Percentiles rank a stretch among this genome's conserved stretches.
Evolutionary conservation across 805 yeast species (phyloP).

Genomic region (Yamadazyma ubonensis): DNA sequence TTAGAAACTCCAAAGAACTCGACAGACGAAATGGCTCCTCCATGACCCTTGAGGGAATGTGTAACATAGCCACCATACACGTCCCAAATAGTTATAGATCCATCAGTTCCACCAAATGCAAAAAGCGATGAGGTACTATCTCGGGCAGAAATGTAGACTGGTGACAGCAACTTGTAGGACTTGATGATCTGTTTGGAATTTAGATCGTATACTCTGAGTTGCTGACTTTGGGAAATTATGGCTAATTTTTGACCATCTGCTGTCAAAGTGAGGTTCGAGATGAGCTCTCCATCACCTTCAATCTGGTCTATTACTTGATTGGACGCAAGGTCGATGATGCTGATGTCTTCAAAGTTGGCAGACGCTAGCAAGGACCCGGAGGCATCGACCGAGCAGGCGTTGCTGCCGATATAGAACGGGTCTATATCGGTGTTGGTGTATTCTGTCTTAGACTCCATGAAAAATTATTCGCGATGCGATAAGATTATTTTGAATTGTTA

Average conservation of each 20-base stretch:
- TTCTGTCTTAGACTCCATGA: constrained; percentile 36
- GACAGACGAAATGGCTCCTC: constrained; percentile 78
- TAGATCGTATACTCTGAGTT: constrained; percentile 64
- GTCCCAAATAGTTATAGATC: constrained; percentile 89
- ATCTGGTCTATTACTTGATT: constrained; percentile 58
- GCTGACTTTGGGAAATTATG: constrained; percentile 79
- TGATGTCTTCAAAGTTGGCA: constrained; percentile 73
- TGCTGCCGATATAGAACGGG: constrained; percentile 87
- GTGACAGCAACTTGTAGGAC: constrained; percentile 65
- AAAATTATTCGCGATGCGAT: constrained; percentile 9
- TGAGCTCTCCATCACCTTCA: constrained; percentile 80
- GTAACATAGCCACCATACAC: constrained; percentile 84
- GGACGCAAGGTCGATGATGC: constrained; percentile 61
- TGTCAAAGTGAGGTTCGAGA: constrained; percentile 73
- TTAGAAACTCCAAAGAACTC: constrained; percentile 71
- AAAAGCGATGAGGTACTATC: constrained; percentile 82
- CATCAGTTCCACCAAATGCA: constrained; percentile 96
- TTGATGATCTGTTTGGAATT: constrained; percentile 41
- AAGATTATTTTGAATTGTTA: no score
- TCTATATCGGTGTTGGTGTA: constrained; percentile 52
- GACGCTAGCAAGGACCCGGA: constrained; percentile 72
- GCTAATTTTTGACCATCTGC: constrained; percentile 74
- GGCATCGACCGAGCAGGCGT: constrained; percentile 64
- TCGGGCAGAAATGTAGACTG: constrained; percentile 72
- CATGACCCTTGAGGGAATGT: constrained; percentile 91